Evolutionary conservation across 2,329 filamentous ascomycete genomes (phyloP).

Genomic region (Penicillium sp.): DNA sequence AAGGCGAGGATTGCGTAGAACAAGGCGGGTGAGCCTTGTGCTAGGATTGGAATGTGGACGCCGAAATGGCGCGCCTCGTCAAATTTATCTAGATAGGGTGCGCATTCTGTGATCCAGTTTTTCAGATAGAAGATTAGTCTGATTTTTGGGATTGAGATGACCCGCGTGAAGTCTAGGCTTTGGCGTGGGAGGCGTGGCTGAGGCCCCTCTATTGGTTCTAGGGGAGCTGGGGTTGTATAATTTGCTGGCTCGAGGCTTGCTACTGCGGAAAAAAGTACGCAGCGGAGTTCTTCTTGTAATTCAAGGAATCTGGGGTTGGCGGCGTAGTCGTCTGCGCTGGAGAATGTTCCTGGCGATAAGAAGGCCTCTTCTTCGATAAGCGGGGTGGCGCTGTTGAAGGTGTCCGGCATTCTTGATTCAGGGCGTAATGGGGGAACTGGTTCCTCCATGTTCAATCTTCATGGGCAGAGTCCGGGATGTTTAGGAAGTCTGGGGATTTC

Average conservation of each 20-base stretch:
- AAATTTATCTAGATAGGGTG: conserved; percentile 54
- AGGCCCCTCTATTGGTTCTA: conserved; percentile 20
- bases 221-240: conserved; percentile 32
- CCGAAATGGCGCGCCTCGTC: conserved; percentile 54
- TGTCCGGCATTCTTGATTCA: conserved; percentile 12
- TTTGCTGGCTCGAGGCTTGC: conserved; percentile 42
- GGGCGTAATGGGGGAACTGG: conserved; percentile 11
- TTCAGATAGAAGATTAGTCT: conserved; percentile 43
- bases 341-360: conserved; percentile 28
- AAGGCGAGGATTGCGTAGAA: conserved; percentile 54
- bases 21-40: conserved; percentile 46
- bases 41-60: conserved; percentile 51
- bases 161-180: conserved; percentile 24
- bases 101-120: conserved; percentile 38
- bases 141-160: conserved; percentile 33
- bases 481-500: not conserved
- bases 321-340: conserved; percentile 28
- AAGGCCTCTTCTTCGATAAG: conserved; percentile 26
- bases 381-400: conserved; percentile 10
- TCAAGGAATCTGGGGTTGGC: conserved; percentile 45
- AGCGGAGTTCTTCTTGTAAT: conserved; percentile 45
- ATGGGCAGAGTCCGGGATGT: not conserved
- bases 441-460: conserved; percentile 16
- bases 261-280: conserved; percentile 45
- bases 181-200: conserved; percentile 9